Percentiles rank a stretch among this genome's conserved stretches.
phyloP scores from a whole-genome alignment of 108 stramenopile species.

The Cafeteria roenbergensis region DNA sequence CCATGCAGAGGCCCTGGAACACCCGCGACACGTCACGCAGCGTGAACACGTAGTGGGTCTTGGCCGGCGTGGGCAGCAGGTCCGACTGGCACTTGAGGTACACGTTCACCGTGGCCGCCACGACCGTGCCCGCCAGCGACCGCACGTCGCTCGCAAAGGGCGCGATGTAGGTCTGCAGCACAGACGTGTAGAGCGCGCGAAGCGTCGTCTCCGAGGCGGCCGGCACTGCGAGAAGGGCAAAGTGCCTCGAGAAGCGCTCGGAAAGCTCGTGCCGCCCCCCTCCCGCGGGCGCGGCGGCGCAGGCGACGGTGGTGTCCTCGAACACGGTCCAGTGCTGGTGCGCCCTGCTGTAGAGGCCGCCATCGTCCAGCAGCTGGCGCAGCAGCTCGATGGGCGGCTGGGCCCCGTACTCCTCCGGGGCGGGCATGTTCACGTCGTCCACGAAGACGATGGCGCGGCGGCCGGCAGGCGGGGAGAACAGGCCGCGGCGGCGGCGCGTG shows the following conservation, averaged over 20 bases:
- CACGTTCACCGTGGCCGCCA: conserved; percentile 34
- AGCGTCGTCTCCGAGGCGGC: conserved; percentile 18
- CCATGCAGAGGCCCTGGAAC: conserved; percentile 41
- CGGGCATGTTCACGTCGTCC: conserved; percentile 52
- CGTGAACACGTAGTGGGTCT: conserved; percentile 49
- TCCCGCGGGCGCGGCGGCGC: conserved; percentile 45
- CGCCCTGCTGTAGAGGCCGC: conserved; percentile 45
- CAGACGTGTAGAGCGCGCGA: conserved; percentile 36
- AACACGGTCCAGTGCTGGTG: conserved; percentile 35
- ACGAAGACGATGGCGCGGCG: conserved; percentile 41
- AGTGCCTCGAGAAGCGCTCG: conserved; percentile 44
- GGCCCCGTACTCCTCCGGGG: conserved; percentile 42
- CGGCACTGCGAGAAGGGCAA: conserved; percentile 24
- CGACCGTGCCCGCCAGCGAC: conserved; percentile 25
- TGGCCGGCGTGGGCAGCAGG: conserved; percentile 43
- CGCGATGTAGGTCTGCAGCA: conserved; percentile 20
- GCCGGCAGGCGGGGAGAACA: conserved; percentile 41
- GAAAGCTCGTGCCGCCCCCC: conserved; percentile 46
- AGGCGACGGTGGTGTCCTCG: conserved; percentile 31
- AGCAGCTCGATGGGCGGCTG: conserved; percentile 50
- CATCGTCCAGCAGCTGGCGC: conserved; percentile 42
- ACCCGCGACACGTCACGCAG: conserved; percentile 46
- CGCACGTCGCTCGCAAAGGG: conserved; percentile 18
- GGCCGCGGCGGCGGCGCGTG: conserved; percentile 43
- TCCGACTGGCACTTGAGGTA: conserved; percentile 34